phyloP scores from a whole-genome alignment of 2,329 filamentous ascomycete genomes.

The Hypoxylon sp. region DNA sequence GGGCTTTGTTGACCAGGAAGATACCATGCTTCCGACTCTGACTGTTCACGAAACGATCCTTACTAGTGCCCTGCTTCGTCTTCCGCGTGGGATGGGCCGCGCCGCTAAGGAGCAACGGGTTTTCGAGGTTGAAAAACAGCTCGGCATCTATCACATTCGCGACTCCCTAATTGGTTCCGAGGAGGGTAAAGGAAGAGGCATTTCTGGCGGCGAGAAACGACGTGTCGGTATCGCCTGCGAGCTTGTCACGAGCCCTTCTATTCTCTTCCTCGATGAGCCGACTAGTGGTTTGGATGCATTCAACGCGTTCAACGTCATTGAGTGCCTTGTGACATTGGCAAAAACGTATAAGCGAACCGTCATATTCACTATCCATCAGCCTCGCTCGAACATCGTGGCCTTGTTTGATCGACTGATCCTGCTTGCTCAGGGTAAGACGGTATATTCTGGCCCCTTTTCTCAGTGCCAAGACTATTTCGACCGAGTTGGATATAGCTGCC shows the following conservation, averaged over 20 bases:
- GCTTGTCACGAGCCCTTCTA: constrained; percentile 95
- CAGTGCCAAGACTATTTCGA: constrained; percentile 95
- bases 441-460: constrained; percentile 92
- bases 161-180: constrained; percentile 97
- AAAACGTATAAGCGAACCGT: constrained; percentile 98
- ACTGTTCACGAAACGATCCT: constrained; percentile 98
- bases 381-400: constrained; percentile 96
- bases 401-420: constrained; percentile 95
- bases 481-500: constrained; percentile 89
- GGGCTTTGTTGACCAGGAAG: constrained; percentile 98
- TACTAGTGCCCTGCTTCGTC: constrained; percentile 88
- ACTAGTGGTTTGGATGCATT: constrained; percentile 96
- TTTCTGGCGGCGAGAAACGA: constrained; percentile 96
- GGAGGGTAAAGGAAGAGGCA: constrained; percentile 92
- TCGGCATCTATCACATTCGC: constrained; percentile 93
- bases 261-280: constrained; percentile 96
- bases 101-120: constrained; percentile 91
- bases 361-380: constrained; percentile 98
- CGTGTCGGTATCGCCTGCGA: constrained; percentile 98
- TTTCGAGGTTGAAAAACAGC: constrained; percentile 92
- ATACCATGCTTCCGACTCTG: constrained; percentile 93
- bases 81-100: constrained; percentile 92
- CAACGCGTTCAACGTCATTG: constrained; percentile 98
- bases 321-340: constrained; percentile 92
- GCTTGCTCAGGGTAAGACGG: constrained; percentile 86